Conservation (phyloP, 2,329 filamentous ascomycete species). For the Alternaria metachromatica region DNA sequence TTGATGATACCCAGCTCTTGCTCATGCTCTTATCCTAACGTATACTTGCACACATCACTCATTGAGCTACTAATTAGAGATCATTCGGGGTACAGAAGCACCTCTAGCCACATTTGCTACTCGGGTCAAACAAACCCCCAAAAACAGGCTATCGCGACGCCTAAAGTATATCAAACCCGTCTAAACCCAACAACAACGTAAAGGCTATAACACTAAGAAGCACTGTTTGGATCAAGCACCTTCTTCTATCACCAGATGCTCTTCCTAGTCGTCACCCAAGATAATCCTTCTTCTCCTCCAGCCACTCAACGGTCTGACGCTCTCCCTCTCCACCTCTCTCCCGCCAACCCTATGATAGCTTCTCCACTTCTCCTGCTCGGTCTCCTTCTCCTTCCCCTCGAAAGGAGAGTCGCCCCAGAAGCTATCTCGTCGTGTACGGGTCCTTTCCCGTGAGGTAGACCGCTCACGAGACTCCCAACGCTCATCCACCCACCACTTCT, state of each 20-base stretch:
- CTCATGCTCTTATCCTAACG: neutral
- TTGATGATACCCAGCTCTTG: neutral
- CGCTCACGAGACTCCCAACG: constrained; percentile 36
- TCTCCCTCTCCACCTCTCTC: constrained; percentile 40
- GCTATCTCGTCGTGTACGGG: constrained; percentile 9
- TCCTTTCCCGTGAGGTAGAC: constrained; percentile 12
- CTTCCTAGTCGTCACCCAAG: neutral
- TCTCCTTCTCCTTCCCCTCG: constrained; percentile 21
- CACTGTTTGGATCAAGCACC: accelerated
- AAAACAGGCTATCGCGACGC: neutral
- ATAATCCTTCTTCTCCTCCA: constrained; percentile 21
- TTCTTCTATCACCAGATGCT: neutral
- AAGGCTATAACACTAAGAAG: neutral
- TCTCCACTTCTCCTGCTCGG: constrained; percentile 31
- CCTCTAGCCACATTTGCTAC: neutral
- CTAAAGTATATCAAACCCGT: neutral
- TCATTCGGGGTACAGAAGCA: neutral
- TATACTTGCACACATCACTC: neutral
- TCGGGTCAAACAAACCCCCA: neutral
- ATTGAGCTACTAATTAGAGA: neutral
- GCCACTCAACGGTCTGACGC: constrained; percentile 39
- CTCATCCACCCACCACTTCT: constrained; percentile 38
- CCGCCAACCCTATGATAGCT: constrained; percentile 24
- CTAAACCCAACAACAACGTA: neutral
- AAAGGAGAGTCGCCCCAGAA: constrained; percentile 14